A percentile compares a stretch with the other conserved stretches of the same genome.
These are phyloP conservation scores for Aeminium ludgeri DNA, from an alignment of 495 filamentous ascomycete genomes.

Conservation along the genomic window DNA sequence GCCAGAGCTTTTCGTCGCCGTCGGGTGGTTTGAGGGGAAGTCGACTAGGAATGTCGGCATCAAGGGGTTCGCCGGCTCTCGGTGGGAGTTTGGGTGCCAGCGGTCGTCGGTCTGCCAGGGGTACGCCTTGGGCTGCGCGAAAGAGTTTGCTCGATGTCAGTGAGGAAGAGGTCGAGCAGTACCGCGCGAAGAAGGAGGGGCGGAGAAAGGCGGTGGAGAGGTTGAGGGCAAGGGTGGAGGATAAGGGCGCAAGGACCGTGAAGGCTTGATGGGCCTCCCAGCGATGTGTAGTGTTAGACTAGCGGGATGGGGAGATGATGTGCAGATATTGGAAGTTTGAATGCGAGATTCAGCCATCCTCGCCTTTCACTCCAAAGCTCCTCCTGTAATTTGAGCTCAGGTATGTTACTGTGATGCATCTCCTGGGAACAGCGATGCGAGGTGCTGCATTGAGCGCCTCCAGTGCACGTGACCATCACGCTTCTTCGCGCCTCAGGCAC, in stretches of 20 bases:
- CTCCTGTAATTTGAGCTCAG: too few species aligned
- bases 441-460: too few species aligned
- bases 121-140: slow-evolving; percentile 25
- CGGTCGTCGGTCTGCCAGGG: slow-evolving; percentile 18
- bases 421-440: too few species aligned
- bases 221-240: slow-evolving; percentile 25
- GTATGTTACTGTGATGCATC: too few species aligned
- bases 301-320: too few species aligned
- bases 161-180: slow-evolving; percentile 36
- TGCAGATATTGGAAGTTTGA: too few species aligned
- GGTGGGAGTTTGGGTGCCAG: slow-evolving; percentile 30
- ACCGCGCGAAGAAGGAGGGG: slow-evolving; percentile 39
- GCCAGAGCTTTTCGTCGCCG: not conserved
- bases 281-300: too few species aligned
- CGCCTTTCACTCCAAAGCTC: too few species aligned
- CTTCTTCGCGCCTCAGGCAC: too few species aligned
- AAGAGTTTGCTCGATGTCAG: slow-evolving; percentile 15
- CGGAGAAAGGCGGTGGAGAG: slow-evolving; percentile 36
- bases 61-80: slow-evolving; percentile 14
- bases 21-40: not conserved
- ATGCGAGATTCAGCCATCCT: too few species aligned
- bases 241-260: slow-evolving; percentile 19
- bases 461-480: too few species aligned
- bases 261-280: slow-evolving; percentile 2
- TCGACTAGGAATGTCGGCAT: too few species aligned